Conservation (phyloP, 768 basidiomycete genomes). For the Amanita phalloides region DNA sequence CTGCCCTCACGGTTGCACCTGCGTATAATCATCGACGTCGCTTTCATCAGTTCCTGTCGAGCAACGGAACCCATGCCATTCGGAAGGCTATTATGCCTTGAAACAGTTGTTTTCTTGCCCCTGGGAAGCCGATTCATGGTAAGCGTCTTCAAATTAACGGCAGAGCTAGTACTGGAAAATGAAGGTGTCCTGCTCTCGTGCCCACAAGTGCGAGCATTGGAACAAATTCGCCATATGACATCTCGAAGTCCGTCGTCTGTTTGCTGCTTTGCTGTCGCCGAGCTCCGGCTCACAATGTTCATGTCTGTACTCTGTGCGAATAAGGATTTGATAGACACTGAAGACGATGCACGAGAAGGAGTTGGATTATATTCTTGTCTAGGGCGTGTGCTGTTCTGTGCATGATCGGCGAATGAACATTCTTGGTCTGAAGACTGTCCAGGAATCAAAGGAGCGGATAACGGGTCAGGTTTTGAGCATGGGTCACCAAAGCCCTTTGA, state of each 20-base stretch:
- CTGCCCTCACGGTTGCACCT: constrained; percentile 5
- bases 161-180: constrained; percentile 47
- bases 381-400: constrained; percentile 7
- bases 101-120: constrained; percentile 63
- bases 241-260: constrained; percentile 76
- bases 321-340: constrained; percentile 52
- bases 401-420: constrained; percentile 18
- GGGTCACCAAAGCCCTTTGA: too few species aligned
- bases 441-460: neutral
- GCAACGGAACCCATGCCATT: constrained; percentile 1
- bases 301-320: constrained; percentile 44
- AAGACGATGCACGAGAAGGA: constrained; percentile 49
- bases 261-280: constrained; percentile 50
- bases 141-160: constrained; percentile 51
- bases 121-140: constrained; percentile 50
- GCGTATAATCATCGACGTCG: constrained; percentile 7
- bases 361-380: constrained; percentile 12
- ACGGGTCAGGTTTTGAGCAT: neutral
- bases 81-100: constrained; percentile 42
- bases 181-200: constrained; percentile 34
- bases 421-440: neutral
- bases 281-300: constrained; percentile 56
- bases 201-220: constrained; percentile 58
- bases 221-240: constrained; percentile 66
- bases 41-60: neutral